These are phyloP conservation scores for Anacardium occidentale DNA, from an alignment of 345 rosid species.

Conservation along the genomic window DNA sequence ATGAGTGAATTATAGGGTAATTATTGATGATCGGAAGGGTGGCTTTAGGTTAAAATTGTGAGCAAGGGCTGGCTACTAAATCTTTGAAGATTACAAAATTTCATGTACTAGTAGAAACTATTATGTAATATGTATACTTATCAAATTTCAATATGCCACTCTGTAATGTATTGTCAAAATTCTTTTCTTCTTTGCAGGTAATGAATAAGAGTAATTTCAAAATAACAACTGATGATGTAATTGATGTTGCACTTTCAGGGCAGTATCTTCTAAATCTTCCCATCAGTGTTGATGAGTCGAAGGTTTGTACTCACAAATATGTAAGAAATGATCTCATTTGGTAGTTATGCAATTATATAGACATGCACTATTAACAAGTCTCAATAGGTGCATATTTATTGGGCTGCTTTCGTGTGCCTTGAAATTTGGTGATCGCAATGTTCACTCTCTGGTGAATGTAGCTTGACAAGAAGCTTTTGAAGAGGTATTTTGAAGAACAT, in stretches of 20 bases:
- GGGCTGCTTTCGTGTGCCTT: background rate
- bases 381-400: background rate
- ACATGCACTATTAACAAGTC: background rate
- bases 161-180: background rate
- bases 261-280: conserved; percentile 83
- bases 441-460: conserved; percentile 29
- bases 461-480: conserved; percentile 64
- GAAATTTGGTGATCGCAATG: background rate
- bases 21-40: background rate
- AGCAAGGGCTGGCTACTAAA: background rate
- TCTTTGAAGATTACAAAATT: no score
- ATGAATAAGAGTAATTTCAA: conserved; percentile 81
- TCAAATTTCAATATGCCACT: background rate
- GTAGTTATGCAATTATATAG: background rate
- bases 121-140: no score
- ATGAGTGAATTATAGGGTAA: background rate
- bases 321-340: background rate
- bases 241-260: conserved; percentile 62
- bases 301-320: conserved; percentile 36
- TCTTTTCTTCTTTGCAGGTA: conserved; percentile 35
- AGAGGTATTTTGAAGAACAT: conserved; percentile 50
- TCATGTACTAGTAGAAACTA: no score
- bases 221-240: conserved; percentile 55
- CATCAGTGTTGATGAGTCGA: conserved; percentile 59
- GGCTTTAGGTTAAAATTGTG: background rate